Evolutionary conservation across 768 basidiomycete genomes (phyloP).

Genomic region (Auricularia sp.): DNA sequence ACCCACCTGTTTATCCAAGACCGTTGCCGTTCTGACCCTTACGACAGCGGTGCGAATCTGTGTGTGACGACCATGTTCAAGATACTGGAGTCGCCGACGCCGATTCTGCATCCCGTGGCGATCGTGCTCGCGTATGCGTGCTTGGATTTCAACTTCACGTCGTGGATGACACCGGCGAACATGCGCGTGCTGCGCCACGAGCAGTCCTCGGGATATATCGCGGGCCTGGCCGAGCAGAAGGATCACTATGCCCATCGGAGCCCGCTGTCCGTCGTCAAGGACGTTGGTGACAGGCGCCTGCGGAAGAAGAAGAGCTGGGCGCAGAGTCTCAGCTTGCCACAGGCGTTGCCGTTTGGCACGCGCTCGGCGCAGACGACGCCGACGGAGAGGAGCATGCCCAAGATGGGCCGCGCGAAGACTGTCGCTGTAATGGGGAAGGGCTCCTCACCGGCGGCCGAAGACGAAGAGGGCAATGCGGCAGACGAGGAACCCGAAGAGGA

Average conservation of each 20-base stretch:
- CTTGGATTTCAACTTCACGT: constrained; percentile 95
- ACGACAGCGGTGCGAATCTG: constrained; percentile 72
- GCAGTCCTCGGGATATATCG: constrained; percentile 73
- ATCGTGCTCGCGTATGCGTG: constrained; percentile 86
- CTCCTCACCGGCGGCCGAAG: not conserved
- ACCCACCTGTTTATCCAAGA: constrained; percentile 1
- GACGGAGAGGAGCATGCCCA: constrained; percentile 20
- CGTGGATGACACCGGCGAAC: constrained; percentile 85
- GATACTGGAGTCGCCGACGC: constrained; percentile 54
- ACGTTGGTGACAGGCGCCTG: constrained; percentile 34
- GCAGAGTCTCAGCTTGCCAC: constrained; percentile 15
- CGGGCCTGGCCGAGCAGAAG: constrained; percentile 60
- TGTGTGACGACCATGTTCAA: constrained; percentile 77
- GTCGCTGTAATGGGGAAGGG: not conserved
- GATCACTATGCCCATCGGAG: constrained; percentile 84
- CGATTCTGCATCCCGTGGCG: constrained; percentile 65
- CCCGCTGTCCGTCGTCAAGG: constrained; percentile 85
- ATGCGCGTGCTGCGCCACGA: constrained; percentile 78
- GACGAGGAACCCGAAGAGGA: constrained; percentile 42
- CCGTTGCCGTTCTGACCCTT: constrained; percentile 8
- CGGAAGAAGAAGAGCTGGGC: constrained; percentile 37
- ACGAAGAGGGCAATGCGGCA: constrained; percentile 39
- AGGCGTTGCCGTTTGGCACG: not conserved
- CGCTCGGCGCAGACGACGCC: constrained; percentile 16
- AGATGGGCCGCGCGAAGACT: not conserved